phyloP scores from a whole-genome alignment of 208 protist species.

The Eutreptiella sp. region DNA sequence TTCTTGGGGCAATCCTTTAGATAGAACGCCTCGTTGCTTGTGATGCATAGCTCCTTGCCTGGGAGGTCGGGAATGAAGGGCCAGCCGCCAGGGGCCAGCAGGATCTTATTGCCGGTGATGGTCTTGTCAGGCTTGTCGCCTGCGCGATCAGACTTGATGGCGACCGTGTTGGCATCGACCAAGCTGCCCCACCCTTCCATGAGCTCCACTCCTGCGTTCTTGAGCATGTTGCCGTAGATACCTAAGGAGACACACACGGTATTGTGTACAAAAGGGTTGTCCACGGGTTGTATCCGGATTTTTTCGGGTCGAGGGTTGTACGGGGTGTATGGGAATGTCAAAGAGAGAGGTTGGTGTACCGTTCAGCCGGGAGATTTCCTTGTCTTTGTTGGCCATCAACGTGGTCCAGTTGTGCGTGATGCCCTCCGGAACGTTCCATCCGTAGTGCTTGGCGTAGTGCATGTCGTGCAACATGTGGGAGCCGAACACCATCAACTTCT shows the following conservation, averaged over 20 bases:
- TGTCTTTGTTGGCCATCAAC: constrained; percentile 77
- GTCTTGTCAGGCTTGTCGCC: constrained; percentile 53
- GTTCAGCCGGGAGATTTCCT: constrained; percentile 70
- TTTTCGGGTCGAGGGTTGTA: neutral
- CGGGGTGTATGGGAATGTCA: neutral
- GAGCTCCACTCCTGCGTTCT: constrained; percentile 68
- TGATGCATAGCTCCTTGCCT: constrained; percentile 76
- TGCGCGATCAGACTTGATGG: constrained; percentile 46
- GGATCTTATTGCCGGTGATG: constrained; percentile 62
- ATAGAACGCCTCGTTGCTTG: constrained; percentile 81
- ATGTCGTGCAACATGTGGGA: too few relatives aligned
- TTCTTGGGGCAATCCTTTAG: constrained; percentile 61
- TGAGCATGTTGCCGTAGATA: constrained; percentile 78
- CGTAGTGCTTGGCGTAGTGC: constrained; percentile 73
- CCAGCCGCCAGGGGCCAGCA: constrained; percentile 73
- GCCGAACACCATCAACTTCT: too few relatives aligned
- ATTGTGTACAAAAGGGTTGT: neutral
- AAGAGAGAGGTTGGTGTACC: too few relatives aligned
- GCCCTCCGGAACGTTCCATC: constrained; percentile 54
- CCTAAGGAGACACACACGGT: too few relatives aligned
- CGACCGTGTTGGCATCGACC: constrained; percentile 58
- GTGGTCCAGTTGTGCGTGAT: constrained; percentile 65
- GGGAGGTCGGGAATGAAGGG: constrained; percentile 62
- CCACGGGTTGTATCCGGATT: neutral
- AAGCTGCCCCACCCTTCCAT: constrained; percentile 65